These are phyloP conservation scores for Saururus chinensis DNA, from an alignment of 164 flowering plant genomes.

Conservation along the genomic window DNA sequence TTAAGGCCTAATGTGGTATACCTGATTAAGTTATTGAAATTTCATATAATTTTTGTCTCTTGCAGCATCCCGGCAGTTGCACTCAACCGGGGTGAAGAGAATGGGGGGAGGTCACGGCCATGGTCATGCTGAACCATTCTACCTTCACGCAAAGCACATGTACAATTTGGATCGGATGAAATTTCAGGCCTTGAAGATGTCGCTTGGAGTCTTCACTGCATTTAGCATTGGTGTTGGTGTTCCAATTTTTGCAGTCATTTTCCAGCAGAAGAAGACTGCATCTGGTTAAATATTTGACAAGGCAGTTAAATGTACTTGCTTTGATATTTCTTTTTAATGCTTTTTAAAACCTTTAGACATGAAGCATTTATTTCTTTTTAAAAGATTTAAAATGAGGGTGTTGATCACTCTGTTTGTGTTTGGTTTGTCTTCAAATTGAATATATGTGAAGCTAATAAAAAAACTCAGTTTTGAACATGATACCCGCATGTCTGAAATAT, in stretches of 20 bases:
- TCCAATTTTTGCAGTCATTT: constrained; percentile 73
- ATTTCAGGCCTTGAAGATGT: constrained; percentile 46
- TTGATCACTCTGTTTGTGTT: no score
- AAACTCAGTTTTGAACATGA: no score
- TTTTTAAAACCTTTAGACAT: neutral
- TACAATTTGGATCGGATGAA: constrained; percentile 94
- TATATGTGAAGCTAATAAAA: no score
- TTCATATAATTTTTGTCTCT: neutral
- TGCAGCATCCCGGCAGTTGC: constrained; percentile 52
- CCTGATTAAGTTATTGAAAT: neutral
- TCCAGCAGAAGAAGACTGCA: constrained; percentile 91
- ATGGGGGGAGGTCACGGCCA: constrained; percentile 58
- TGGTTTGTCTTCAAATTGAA: no score
- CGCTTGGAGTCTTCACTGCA: constrained; percentile 56
- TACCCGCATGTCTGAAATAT: no score
- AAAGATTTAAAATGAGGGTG: no score
- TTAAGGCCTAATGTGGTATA: neutral
- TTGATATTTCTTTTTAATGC: neutral
- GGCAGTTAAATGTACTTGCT: neutral
- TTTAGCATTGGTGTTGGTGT: constrained; percentile 79
- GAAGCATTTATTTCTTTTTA: neutral
- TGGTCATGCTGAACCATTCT: constrained; percentile 72
- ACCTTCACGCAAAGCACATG: constrained; percentile 92
- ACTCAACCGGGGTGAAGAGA: constrained; percentile 75
- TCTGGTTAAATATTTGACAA: constrained; percentile 23